Percentiles rank a stretch among this genome's conserved stretches.
Evolutionary conservation across 306 rosid species (phyloP).

Genomic region (Vigna angularis): DNA sequence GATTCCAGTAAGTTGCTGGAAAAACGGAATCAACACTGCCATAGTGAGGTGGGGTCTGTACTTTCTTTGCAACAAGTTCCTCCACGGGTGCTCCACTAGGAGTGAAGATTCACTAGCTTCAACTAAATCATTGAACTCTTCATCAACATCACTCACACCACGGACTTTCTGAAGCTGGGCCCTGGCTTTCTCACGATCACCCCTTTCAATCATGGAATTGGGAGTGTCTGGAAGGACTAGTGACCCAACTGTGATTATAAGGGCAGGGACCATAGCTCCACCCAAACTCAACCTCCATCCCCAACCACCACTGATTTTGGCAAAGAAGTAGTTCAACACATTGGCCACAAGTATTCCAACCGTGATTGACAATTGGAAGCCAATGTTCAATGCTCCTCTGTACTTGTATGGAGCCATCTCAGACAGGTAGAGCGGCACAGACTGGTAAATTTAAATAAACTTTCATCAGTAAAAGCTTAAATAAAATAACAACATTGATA

Average conservation of each 20-base stretch:
- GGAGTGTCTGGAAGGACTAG: slow-evolving; percentile 86
- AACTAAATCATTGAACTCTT: slow-evolving; percentile 78
- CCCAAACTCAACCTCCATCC: slow-evolving; percentile 98
- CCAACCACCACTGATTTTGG: slow-evolving; percentile 93
- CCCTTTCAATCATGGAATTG: slow-evolving; percentile 89
- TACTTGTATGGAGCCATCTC: slow-evolving; percentile 93
- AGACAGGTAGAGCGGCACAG: slow-evolving; percentile 91
- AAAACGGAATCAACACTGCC: slow-evolving; percentile 77
- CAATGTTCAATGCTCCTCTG: slow-evolving; percentile 88
- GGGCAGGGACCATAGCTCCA: slow-evolving; percentile 89
- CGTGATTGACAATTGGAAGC: slow-evolving; percentile 84
- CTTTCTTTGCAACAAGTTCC: slow-evolving; percentile 63
- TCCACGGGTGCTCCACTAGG: slow-evolving; percentile 80
- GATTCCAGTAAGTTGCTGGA: slow-evolving; percentile 90
- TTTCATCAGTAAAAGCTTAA: background rate
- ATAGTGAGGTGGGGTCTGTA: slow-evolving; percentile 83
- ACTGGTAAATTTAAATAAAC: slow-evolving; percentile 41
- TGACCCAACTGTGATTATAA: slow-evolving; percentile 72
- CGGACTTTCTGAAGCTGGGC: slow-evolving; percentile 58
- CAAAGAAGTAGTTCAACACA: slow-evolving; percentile 83
- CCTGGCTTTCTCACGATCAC: slow-evolving; percentile 61
- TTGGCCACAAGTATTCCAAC: slow-evolving; percentile 86
- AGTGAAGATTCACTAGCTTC: slow-evolving; percentile 70
- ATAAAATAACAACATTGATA: background rate
- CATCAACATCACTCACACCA: slow-evolving; percentile 67